Percentiles rank a stretch among this genome's conserved stretches.
Conservation (phyloP, 2,329 filamentous ascomycete species). For the Coleophoma crateriformis region DNA sequence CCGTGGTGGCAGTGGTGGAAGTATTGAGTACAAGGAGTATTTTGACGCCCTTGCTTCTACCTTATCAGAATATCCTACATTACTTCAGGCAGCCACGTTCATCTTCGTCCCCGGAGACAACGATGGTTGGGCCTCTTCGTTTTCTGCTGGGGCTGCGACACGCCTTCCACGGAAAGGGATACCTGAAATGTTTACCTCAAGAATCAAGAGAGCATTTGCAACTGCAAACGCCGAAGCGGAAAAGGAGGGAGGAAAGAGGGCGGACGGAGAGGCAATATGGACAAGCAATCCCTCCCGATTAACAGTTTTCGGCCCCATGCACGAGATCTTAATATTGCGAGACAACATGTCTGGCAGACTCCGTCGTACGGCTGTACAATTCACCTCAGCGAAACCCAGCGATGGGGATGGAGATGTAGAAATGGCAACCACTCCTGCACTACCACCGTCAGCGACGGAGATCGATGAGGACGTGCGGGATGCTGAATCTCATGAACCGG, state of each 20-base stretch:
- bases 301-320: constrained; percentile 77
- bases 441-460: constrained; percentile 29
- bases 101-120: constrained; percentile 94
- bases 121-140: constrained; percentile 92
- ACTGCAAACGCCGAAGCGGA: constrained; percentile 68
- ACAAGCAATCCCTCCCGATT: constrained; percentile 81
- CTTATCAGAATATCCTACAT: constrained; percentile 74
- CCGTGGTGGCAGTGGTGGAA: constrained; percentile 66
- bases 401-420: constrained; percentile 28
- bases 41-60: constrained; percentile 83
- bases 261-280: constrained; percentile 74
- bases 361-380: constrained; percentile 67
- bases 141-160: constrained; percentile 67
- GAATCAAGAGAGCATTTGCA: constrained; percentile 75
- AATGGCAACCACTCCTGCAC: constrained; percentile 10
- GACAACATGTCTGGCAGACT: constrained; percentile 82
- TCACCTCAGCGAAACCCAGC: constrained; percentile 43
- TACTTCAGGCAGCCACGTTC: constrained; percentile 77
- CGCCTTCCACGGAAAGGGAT: constrained; percentile 66
- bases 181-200: constrained; percentile 84
- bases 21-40: constrained; percentile 94
- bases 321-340: constrained; percentile 81
- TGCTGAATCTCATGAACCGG: constrained; percentile 10
- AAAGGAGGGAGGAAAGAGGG: constrained; percentile 38
- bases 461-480: constrained; percentile 29